Base-by-base conservation (phyloP, 352 stramenopile genomes). In the Globisporangium radiosum region DNA sequence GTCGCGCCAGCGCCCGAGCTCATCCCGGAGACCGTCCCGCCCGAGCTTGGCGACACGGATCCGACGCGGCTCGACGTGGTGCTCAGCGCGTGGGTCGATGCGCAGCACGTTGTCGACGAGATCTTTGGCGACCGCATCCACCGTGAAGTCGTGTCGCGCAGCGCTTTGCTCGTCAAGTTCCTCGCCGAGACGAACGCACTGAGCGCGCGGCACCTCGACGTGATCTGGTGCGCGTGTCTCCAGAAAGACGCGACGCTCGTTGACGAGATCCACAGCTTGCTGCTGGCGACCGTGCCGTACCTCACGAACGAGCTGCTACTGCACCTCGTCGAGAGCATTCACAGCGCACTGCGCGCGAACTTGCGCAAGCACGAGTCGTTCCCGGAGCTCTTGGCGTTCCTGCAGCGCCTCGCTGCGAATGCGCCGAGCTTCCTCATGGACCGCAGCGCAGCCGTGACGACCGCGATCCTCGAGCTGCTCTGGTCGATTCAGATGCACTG, bases 111-210 rank as follows among this genome's bases (percentile, higher is more conserved):
- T 55, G 71, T 93, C 33, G 79, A 93, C 42, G 84, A 90, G 43
- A 90, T 94, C 64, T 95, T 95, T 68, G 87, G 87, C 8, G 87
- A 95, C 59, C 73, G 83, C 19, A 94, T 94, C n/a, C 87, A 95
- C 66, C 78, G 85, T 42, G 85, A 95, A 68, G 85, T 93, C 52
- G 87, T 95, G 39, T 91, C 84, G 36, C 79, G 86, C 19, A 94
- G 80, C 68, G 76, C 82, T 7, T 65, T 87, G 44, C 55, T 95
- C 49, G 70, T 95, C n/a, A 92, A 89, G 45, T 95, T 94, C 51
- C 66, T 95, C 19, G 84, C 82, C 0, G 86, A 95, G 62, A 78
- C 81, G 19, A 82, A 90, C 62, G 88, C 86, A 48, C 58, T 95
- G 45, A 81, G 84, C 50, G 73, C 73, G 15, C 52, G 75, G 19